Percentiles rank a stretch among this genome's conserved stretches.
phyloP scores from a whole-genome alignment of 371 early-diverging fungal genomes.

The Smittium culicis region DNA sequence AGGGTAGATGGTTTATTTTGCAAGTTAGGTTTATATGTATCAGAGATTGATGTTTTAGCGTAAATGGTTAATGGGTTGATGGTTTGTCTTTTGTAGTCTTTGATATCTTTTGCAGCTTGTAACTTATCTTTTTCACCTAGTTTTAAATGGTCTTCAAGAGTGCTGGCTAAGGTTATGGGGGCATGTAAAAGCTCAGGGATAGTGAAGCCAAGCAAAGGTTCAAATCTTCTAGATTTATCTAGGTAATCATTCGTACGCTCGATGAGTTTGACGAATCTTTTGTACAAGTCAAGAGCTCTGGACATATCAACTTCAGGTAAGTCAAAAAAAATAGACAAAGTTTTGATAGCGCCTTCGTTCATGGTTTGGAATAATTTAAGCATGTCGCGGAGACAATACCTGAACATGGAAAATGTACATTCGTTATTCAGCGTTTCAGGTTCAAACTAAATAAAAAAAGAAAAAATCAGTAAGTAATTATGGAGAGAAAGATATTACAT shows the following conservation, averaged over 20 bases:
- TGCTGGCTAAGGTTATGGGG: conserved; percentile 68
- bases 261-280: conserved; percentile 71
- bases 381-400: conserved; percentile 72
- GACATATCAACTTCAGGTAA: conserved; percentile 66
- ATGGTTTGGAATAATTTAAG: conserved; percentile 69
- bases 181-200: conserved; percentile 79
- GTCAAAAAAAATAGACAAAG: conserved; percentile 72
- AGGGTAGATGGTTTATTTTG: background rate
- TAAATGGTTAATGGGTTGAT: background rate
- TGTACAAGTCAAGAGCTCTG: conserved; percentile 74
- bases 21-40: background rate
- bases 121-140: conserved; percentile 22
- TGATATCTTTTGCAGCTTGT: conserved; percentile 19
- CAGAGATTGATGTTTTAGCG: background rate
- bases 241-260: conserved; percentile 63
- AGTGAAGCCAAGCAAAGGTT: conserved; percentile 50
- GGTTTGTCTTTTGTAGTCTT: conserved; percentile 6
- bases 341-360: conserved; percentile 84
- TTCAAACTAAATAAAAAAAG: conserved; percentile 44
- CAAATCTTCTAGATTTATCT: conserved; percentile 55
- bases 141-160: conserved; percentile 74
- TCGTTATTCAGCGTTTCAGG: conserved; percentile 73
- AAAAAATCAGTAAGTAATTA: background rate
- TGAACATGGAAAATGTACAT: conserved; percentile 69
- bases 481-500: background rate